Evolutionary conservation across 192 early-diverging fungal genomes (phyloP).

Genomic region (Geosiphon pyriformis): DNA sequence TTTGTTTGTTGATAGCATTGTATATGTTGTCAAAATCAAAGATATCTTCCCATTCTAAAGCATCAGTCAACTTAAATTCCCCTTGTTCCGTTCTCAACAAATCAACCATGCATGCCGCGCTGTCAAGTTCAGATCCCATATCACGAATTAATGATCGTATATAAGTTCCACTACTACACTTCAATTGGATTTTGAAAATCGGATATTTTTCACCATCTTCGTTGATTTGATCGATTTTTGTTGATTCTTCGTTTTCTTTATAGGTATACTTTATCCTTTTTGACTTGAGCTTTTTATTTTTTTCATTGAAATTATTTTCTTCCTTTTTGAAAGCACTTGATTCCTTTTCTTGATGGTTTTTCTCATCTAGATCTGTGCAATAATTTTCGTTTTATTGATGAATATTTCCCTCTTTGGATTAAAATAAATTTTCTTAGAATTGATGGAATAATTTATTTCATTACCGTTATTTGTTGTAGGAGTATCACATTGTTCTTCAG

Average conservation of each 20-base stretch:
- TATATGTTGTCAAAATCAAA: constrained; percentile 5
- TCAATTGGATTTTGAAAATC: constrained; percentile 50
- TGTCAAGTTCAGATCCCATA: constrained; percentile 48
- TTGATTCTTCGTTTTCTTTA: background rate
- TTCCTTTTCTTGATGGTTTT: too few species aligned
- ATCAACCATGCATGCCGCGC: constrained; percentile 55
- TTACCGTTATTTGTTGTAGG: too few species aligned
- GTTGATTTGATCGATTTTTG: background rate
- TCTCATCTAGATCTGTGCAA: too few species aligned
- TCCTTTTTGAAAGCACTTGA: too few species aligned
- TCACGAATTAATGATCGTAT: constrained; percentile 69
- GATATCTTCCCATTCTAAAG: constrained; percentile 26
- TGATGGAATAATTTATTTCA: too few species aligned
- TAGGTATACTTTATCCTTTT: background rate
- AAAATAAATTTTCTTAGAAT: too few species aligned
- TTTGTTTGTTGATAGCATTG: constrained; percentile 8
- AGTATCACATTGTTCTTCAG: too few species aligned
- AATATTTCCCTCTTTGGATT: too few species aligned
- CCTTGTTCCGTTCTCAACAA: constrained; percentile 58
- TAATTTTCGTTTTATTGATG: too few species aligned
- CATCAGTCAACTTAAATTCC: constrained; percentile 40
- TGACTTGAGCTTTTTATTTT: background rate
- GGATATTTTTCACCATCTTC: constrained; percentile 24
- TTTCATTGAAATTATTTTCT: too few species aligned
- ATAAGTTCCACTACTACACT: constrained; percentile 67